Percentiles rank a stretch among this genome's conserved stretches.
These are phyloP conservation scores for Amanita brunnescens DNA, from an alignment of 768 basidiomycete species.

Conservation along the genomic window DNA sequence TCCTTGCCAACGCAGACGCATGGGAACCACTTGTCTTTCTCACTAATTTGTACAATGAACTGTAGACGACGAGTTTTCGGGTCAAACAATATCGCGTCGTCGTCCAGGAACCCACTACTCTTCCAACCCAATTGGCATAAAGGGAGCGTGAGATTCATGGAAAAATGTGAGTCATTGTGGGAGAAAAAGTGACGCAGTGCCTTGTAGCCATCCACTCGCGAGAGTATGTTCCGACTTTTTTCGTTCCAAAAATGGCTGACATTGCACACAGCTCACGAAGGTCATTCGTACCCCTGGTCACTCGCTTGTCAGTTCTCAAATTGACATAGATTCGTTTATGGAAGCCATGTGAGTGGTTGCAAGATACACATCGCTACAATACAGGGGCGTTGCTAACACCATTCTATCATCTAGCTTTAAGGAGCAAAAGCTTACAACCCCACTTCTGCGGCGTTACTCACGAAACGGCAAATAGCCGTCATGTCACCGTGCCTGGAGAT, in stretches of 20 bases:
- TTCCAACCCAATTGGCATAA: conserved; percentile 27
- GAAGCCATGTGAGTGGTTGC: conserved; percentile 69
- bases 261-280: conserved; percentile 60
- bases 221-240: conserved; percentile 49
- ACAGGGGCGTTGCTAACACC: not conserved
- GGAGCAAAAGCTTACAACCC: conserved; percentile 12
- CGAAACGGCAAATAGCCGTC: conserved; percentile 64
- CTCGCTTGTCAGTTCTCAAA: conserved; percentile 61
- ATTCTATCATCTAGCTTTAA: conserved; percentile 10
- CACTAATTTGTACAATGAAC: conserved; percentile 73
- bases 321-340: conserved; percentile 55
- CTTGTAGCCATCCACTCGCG: conserved; percentile 77
- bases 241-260: conserved; percentile 7
- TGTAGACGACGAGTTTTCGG: conserved; percentile 94
- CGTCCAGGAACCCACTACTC: conserved; percentile 67
- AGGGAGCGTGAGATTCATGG: conserved; percentile 20
- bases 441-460: too few relatives aligned
- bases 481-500: conserved; percentile 83
- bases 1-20: conserved; percentile 31
- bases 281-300: conserved; percentile 78
- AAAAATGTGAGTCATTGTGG: too few relatives aligned
- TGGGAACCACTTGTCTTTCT: conserved; percentile 76
- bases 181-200: conserved; percentile 71
- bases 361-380: not conserved
- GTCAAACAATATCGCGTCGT: conserved; percentile 15